These are phyloP conservation scores for Dothiorella sarmentorum DNA, from an alignment of 2,329 filamentous ascomycete genomes.

Conservation along the genomic window DNA sequence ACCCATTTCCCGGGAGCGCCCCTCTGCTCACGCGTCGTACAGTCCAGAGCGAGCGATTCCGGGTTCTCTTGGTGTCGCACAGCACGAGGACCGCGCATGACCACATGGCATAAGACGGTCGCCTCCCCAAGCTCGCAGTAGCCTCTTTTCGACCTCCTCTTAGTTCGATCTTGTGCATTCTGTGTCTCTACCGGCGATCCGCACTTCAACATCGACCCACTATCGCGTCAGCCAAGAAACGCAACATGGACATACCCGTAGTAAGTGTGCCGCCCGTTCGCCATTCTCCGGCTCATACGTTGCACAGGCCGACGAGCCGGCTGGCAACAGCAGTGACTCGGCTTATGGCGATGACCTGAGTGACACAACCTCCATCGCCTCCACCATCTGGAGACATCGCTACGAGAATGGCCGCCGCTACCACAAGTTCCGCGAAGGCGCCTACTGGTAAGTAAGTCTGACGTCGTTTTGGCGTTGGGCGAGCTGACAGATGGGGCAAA, in stretches of 20 bases:
- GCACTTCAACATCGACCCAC: too few species aligned
- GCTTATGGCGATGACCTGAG: slow-evolving; percentile 27
- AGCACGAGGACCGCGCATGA: background rate
- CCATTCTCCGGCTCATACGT: background rate
- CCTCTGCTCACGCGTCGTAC: too few species aligned
- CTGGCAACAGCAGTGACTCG: slow-evolving; percentile 25
- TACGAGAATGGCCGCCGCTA: slow-evolving; percentile 23
- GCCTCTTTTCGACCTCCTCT: background rate
- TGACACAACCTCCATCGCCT: slow-evolving; percentile 31
- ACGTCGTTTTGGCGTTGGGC: too few species aligned
- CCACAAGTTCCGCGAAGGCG: background rate
- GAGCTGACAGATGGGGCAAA: background rate
- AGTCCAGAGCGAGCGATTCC: too few species aligned
- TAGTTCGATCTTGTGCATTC: too few species aligned
- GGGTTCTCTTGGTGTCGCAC: background rate
- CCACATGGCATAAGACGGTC: background rate
- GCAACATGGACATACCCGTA: background rate
- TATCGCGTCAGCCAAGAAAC: too few species aligned
- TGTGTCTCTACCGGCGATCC: too few species aligned
- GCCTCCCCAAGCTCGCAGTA: background rate
- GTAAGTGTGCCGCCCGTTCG: background rate
- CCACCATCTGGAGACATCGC: slow-evolving; percentile 29
- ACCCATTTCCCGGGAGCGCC: background rate
- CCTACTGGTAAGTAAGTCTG: background rate
- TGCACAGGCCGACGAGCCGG: background rate